These are phyloP conservation scores for Apiosordaria backusii DNA, from an alignment of 495 filamentous ascomycete genomes.

Conservation along the genomic window DNA sequence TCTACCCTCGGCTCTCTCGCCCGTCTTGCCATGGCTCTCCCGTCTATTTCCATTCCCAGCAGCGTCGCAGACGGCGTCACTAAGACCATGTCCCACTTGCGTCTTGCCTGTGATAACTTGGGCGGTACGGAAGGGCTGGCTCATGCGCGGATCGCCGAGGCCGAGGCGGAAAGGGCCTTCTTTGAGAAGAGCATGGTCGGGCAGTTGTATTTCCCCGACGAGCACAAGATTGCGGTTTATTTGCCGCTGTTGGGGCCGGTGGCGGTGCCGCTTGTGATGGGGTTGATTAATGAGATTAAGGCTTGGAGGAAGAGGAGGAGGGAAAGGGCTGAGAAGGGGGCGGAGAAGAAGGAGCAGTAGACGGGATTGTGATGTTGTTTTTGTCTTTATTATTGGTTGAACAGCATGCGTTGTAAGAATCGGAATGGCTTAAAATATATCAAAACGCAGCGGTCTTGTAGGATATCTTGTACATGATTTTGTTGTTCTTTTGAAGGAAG, in stretches of 20 bases:
- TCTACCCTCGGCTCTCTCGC: slow-evolving; percentile 92
- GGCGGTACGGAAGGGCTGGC: slow-evolving; percentile 58
- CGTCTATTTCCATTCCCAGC: slow-evolving; percentile 84
- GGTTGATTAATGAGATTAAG: slow-evolving; percentile 74
- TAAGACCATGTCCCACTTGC: slow-evolving; percentile 71
- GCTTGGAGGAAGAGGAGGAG: slow-evolving; percentile 45
- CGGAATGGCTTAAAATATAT: neutral
- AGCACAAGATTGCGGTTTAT: slow-evolving; percentile 98
- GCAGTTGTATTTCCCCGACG: slow-evolving; percentile 94
- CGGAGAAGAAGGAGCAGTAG: slow-evolving; percentile 33
- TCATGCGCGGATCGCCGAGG: slow-evolving; percentile 78
- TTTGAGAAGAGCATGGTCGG: slow-evolving; percentile 99
- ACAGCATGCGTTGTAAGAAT: neutral
- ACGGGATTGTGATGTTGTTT: neutral
- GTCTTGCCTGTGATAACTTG: slow-evolving; percentile 70
- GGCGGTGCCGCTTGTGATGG: slow-evolving; percentile 83
- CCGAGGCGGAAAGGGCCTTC: slow-evolving; percentile 88
- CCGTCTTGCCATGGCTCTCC: slow-evolving; percentile 76
- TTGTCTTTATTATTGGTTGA: neutral
- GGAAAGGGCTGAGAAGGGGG: slow-evolving; percentile 30
- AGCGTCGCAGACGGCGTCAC: slow-evolving; percentile 82
- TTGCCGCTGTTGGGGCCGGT: slow-evolving; percentile 87
- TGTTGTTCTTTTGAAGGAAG: neutral
- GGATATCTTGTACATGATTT: neutral
- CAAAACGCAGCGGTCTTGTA: neutral